phyloP scores from a whole-genome alignment of 768 basidiomycete species.

The Suillus decipiens region DNA sequence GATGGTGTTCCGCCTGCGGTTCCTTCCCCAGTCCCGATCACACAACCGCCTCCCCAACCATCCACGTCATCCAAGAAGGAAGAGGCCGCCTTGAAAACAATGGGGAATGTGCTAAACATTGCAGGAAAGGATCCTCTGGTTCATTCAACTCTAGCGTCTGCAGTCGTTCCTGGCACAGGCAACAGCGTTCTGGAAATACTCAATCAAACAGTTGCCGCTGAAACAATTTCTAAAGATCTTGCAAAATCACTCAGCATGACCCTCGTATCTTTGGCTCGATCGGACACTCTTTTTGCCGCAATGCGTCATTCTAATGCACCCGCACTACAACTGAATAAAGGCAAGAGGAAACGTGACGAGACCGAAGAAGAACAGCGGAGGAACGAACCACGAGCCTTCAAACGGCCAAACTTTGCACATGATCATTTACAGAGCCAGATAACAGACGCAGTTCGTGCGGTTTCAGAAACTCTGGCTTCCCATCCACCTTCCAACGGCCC shows the following conservation, averaged over 20 bases:
- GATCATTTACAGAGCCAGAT: constrained; percentile 57
- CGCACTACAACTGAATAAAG: constrained; percentile 62
- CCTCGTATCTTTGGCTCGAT: constrained; percentile 66
- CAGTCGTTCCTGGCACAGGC: constrained; percentile 48
- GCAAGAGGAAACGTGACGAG: constrained; percentile 76
- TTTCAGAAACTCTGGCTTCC: constrained; percentile 51
- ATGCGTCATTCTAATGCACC: constrained; percentile 66
- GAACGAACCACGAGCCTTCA: constrained; percentile 34
- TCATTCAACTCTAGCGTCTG: constrained; percentile 50
- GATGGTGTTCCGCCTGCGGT: not conserved
- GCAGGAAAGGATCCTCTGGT: constrained; percentile 59
- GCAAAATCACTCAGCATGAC: constrained; percentile 60
- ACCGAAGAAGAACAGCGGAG: constrained; percentile 35
- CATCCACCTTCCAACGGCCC: constrained; percentile 37
- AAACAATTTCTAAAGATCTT: constrained; percentile 51
- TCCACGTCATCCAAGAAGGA: constrained; percentile 42
- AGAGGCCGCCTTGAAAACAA: constrained; percentile 63
- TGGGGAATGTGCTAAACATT: constrained; percentile 60
- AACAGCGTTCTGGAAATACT: constrained; percentile 62
- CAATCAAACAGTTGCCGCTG: constrained; percentile 46
- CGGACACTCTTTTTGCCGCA: constrained; percentile 63
- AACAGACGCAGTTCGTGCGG: constrained; percentile 57
- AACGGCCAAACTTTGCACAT: constrained; percentile 48
- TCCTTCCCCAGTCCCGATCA: not conserved
- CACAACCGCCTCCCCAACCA: constrained; percentile 6